Evolutionary conservation across 2,329 filamentous ascomycete genomes (phyloP).

Genomic region (Lachnellula subtilissima): DNA sequence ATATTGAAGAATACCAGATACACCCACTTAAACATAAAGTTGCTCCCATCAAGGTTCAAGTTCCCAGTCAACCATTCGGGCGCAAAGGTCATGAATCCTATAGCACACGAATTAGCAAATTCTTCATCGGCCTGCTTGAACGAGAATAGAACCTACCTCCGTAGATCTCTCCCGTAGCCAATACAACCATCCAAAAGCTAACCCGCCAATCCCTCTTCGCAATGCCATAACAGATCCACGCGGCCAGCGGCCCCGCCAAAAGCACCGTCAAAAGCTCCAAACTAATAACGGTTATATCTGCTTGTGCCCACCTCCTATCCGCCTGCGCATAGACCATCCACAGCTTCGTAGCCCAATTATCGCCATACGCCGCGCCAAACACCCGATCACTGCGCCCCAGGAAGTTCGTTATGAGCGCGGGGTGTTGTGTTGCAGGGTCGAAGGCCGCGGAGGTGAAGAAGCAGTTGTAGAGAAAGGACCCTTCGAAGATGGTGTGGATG

Average conservation of each 20-base stretch:
- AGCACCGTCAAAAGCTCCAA: conserved; percentile 63
- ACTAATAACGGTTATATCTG: conserved; percentile 58
- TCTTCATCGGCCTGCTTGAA: not conserved
- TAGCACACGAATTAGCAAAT: not conserved
- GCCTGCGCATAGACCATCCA: conserved; percentile 68
- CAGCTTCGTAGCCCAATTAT: conserved; percentile 50
- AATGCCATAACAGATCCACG: conserved; percentile 57
- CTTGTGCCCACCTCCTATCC: conserved; percentile 58
- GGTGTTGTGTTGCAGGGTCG: conserved; percentile 34
- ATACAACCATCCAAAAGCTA: conserved; percentile 58
- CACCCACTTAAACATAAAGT: conserved; percentile 59
- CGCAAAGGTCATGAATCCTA: conserved; percentile 67
- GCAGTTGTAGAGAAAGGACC: conserved; percentile 87
- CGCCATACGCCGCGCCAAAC: conserved; percentile 52
- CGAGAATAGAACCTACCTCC: conserved; percentile 42
- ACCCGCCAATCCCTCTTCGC: conserved; percentile 49
- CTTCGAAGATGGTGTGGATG: conserved; percentile 88
- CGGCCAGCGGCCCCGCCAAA: conserved; percentile 54
- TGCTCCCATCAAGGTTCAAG: conserved; percentile 58
- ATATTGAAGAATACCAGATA: conserved; percentile 67
- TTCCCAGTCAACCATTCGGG: conserved; percentile 63
- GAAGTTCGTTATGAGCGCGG: conserved; percentile 38
- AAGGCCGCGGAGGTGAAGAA: conserved; percentile 64
- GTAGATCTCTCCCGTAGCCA: conserved; percentile 63
- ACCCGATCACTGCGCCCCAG: conserved; percentile 44